Conservation (phyloP, 352 stramenopile genomes). For the Phytopythium delawarense region DNA sequence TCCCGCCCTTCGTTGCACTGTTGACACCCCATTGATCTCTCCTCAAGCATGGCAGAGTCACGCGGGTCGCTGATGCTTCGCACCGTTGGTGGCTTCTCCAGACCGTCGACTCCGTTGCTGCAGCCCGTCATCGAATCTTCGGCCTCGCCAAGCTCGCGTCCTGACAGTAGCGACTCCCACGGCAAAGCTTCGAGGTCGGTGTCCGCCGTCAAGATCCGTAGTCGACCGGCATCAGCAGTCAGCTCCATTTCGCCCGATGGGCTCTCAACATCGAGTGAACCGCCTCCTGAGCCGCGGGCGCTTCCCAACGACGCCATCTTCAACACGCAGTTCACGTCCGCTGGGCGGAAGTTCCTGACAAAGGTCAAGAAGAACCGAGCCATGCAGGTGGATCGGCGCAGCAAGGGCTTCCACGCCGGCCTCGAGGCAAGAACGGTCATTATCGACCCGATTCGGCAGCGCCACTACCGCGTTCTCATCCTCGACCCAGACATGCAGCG, state of each 20-base stretch:
- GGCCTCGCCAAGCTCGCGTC: background rate
- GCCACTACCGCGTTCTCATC: constrained; percentile 64
- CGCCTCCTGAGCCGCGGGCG: background rate
- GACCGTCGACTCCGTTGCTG: background rate
- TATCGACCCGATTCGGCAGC: constrained; percentile 45
- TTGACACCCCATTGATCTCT: too few relatives aligned
- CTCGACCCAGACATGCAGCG: constrained; percentile 60
- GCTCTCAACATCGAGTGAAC: background rate
- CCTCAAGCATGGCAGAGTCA: background rate
- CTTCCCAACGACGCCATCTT: constrained; percentile 69
- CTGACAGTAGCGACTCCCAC: background rate
- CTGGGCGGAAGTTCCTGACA: constrained; percentile 54
- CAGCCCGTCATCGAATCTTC: background rate
- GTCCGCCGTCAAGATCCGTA: background rate
- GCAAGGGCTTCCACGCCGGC: constrained; percentile 53
- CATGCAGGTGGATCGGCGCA: constrained; percentile 66
- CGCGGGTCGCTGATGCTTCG: background rate
- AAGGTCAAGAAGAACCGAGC: constrained; percentile 78
- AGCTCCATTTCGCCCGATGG: background rate
- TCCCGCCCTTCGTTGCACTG: too few relatives aligned
- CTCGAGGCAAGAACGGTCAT: constrained; percentile 41
- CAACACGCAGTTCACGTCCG: constrained; percentile 74
- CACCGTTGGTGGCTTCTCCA: background rate
- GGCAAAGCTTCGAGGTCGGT: background rate
- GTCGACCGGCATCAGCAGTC: background rate